These are phyloP conservation scores for Tillandsia fasciculata DNA, from an alignment of 176 grass and related monocot genomes.

Conservation along the genomic window DNA sequence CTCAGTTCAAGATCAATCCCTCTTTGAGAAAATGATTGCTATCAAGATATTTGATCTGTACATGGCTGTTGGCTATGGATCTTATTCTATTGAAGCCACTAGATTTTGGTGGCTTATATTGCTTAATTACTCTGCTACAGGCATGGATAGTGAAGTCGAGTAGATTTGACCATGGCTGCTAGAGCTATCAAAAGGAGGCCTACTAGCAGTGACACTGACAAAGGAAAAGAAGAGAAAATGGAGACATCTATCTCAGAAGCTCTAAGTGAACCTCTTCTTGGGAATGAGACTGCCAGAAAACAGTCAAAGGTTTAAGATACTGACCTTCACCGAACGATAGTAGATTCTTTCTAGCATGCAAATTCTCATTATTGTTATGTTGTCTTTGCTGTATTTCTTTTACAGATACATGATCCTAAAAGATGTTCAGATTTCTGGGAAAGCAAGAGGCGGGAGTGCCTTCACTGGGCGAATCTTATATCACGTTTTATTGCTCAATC, in stretches of 20 bases:
- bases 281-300: background rate
- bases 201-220: background rate
- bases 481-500: background rate
- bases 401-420: constrained; percentile 17
- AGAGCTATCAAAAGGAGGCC: constrained; percentile 8
- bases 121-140: background rate
- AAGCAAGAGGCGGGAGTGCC: background rate
- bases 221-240: constrained; percentile 9
- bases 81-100: too few relatives aligned
- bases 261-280: constrained; percentile 8
- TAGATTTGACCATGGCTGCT: constrained; percentile 4
- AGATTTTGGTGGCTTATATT: background rate
- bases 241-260: background rate
- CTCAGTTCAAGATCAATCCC: too few relatives aligned
- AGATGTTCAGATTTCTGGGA: constrained; percentile 7
- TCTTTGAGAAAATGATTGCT: too few relatives aligned
- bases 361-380: background rate
- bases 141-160: background rate
- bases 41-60: too few relatives aligned
- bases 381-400: background rate
- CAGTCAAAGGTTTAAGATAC: constrained; percentile 4
- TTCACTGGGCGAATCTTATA: constrained; percentile 1
- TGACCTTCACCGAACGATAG: background rate
- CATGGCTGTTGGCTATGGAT: too few relatives aligned
- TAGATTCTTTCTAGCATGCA: background rate